phyloP scores from a whole-genome alignment of 257 asterid genomes.

The Handroanthus guayacan region DNA sequence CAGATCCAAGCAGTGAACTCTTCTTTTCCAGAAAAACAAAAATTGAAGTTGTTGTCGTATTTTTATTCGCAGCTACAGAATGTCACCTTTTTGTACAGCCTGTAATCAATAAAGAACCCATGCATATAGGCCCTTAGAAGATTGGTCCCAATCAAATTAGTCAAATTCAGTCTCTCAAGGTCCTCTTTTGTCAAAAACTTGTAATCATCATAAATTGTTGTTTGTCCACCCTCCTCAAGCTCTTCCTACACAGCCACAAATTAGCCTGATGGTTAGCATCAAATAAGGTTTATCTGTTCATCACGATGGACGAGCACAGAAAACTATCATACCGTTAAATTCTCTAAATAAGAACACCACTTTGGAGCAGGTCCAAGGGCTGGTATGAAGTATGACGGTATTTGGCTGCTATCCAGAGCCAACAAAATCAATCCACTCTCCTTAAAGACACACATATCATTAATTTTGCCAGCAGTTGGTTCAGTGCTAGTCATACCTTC shows the following conservation, averaged over 20 bases:
- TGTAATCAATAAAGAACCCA: slow-evolving; percentile 84
- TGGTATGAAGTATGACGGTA: slow-evolving; percentile 94
- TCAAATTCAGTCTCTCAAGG: slow-evolving; percentile 73
- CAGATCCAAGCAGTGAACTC: neutral
- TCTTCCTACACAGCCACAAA: slow-evolving; percentile 71
- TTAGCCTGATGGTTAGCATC: slow-evolving; percentile 19
- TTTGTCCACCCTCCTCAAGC: slow-evolving; percentile 89
- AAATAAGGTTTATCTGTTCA: slow-evolving; percentile 17
- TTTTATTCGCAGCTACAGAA: slow-evolving; percentile 9
- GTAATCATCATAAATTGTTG: slow-evolving; percentile 89
- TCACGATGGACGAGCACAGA: slow-evolving; percentile 27
- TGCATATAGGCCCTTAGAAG: slow-evolving; percentile 93
- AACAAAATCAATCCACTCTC: slow-evolving; percentile 83
- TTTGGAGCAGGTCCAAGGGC: slow-evolving; percentile 98
- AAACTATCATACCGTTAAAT: slow-evolving; percentile 65
- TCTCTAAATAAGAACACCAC: slow-evolving; percentile 91
- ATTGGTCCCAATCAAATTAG: slow-evolving; percentile 82
- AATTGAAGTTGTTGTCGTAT: neutral
- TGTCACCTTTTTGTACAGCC: slow-evolving; percentile 83
- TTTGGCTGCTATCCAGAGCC: slow-evolving; percentile 90
- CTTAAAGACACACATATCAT: slow-evolving; percentile 80
- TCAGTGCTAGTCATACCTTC: slow-evolving; percentile 96
- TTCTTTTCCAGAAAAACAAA: neutral
- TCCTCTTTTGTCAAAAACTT: slow-evolving; percentile 91
- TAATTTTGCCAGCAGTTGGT: slow-evolving; percentile 81